Evolutionary conservation across 352 stramenopile species (phyloP).

Genomic region (Pythium folliculosum): DNA sequence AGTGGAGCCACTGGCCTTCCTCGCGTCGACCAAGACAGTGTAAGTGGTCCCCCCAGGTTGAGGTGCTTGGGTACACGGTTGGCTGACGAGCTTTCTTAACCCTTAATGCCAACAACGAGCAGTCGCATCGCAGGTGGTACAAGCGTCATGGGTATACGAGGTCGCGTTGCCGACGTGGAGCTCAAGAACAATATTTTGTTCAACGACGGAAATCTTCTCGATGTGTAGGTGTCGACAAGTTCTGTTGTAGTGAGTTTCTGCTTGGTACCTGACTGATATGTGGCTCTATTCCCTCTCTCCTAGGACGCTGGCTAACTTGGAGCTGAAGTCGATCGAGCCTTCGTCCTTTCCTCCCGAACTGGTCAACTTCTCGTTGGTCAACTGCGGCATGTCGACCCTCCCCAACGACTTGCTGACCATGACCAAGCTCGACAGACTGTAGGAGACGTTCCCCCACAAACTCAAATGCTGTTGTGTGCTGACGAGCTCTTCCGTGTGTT

Average conservation of each 20-base stretch:
- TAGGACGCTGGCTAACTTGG: slow-evolving; percentile 59
- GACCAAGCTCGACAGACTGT: slow-evolving; percentile 53
- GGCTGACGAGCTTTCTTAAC: not conserved
- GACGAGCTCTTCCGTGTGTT: not conserved
- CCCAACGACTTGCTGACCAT: slow-evolving; percentile 56
- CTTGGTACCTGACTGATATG: not conserved
- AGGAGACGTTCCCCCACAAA: slow-evolving; percentile 19
- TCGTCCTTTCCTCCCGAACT: slow-evolving; percentile 53
- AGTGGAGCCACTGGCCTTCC: slow-evolving; percentile 30
- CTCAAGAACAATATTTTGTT: slow-evolving; percentile 38
- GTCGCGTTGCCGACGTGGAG: slow-evolving; percentile 45
- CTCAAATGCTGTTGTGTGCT: not conserved
- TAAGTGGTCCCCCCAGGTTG: slow-evolving; percentile 4
- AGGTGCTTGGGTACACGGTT: not conserved
- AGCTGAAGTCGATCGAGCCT: slow-evolving; percentile 39
- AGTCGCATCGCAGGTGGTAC: slow-evolving; percentile 55
- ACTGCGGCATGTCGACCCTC: slow-evolving; percentile 56
- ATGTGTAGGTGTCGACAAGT: slow-evolving; percentile 37
- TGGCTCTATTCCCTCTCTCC: no score
- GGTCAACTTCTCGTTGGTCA: slow-evolving; percentile 57
- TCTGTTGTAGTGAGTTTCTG: not conserved
- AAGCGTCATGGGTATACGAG: slow-evolving; percentile 42
- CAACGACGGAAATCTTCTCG: slow-evolving; percentile 37
- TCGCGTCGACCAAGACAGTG: slow-evolving; percentile 26
- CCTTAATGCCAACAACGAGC: not conserved